Conservation (phyloP, 306 rosid genomes). For the Begonia fuchsioides region DNA sequence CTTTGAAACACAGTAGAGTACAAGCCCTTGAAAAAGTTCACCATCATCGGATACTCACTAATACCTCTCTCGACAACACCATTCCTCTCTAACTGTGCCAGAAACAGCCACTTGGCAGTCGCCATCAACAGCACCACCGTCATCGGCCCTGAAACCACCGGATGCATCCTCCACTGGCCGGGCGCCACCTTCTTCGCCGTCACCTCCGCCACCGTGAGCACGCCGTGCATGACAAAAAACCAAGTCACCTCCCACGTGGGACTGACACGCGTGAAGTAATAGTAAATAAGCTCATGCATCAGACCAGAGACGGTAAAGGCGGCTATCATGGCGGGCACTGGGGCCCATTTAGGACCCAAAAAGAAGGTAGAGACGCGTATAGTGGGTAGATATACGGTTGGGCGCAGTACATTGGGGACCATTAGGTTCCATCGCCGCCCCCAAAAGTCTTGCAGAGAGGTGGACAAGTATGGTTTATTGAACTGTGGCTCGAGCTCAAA, state of each 20-base stretch:
- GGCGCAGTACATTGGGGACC: slow-evolving; percentile 41
- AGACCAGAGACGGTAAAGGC: slow-evolving; percentile 40
- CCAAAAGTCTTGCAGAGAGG: slow-evolving; percentile 82
- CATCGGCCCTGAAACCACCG: slow-evolving; percentile 18
- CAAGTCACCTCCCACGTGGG: slow-evolving; percentile 86
- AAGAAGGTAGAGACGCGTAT: not conserved
- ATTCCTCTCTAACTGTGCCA: slow-evolving; percentile 42
- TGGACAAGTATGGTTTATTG: slow-evolving; percentile 44
- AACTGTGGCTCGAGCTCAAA: slow-evolving; percentile 35
- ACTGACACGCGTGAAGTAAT: slow-evolving; percentile 32
- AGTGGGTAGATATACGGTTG: slow-evolving; percentile 25
- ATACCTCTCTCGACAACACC: slow-evolving; percentile 26
- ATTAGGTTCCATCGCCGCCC: slow-evolving; percentile 74
- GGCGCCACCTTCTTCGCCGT: slow-evolving; percentile 23
- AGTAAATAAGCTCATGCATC: slow-evolving; percentile 54
- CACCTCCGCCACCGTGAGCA: slow-evolving; percentile 31
- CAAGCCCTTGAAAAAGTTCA: slow-evolving; percentile 10
- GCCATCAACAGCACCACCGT: slow-evolving; percentile 27
- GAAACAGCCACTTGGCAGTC: slow-evolving; percentile 40
- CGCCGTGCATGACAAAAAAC: slow-evolving; percentile 50
- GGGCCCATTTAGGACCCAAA: slow-evolving; percentile 15
- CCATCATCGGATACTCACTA: slow-evolving; percentile 21
- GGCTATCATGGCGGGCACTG: slow-evolving; percentile 7
- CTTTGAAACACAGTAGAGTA: not conserved
- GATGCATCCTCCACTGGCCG: slow-evolving; percentile 25